Evolutionary conservation across 1,284 basidiomycete species (phyloP), one percentile per base, ranked within the genome.

Genomic region (Trichosporon faecale): DNA sequence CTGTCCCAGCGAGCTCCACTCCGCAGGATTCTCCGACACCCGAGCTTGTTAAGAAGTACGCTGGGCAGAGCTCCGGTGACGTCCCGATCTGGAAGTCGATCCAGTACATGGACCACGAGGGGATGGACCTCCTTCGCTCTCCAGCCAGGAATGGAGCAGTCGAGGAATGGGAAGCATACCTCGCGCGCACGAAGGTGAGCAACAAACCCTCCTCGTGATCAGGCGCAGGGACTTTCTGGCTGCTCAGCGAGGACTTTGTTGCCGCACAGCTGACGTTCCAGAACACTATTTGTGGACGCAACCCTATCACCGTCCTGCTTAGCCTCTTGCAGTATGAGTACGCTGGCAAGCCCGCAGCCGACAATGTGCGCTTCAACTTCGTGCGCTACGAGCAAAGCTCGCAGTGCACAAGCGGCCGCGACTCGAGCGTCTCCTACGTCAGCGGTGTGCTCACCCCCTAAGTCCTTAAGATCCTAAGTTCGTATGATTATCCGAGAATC

Each of bases 221-320:
- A 12, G 14, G 35, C 14, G 35, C 35, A 14, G 18, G 40, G 18
- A n/a, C 16, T 18, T 18, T 18, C 16, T n/a, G 16, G 18, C 40
- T 18, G 40, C 16, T n/a, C 40, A 52, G 49, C 21, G n/a, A n/a
- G n/a, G n/a, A n/a, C n/a, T 25, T 6, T 1, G 1, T 46, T 9
- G 61, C 11, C 23, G 16, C 18, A 44, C 18, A 18, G 57, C 68
- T 70, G 66, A 67, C 67, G 0, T 14, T 18, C 3, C 89, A 91
- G 85, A 99, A 99, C 84, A 99, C 97, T 0, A 96, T 99, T 57
- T 99, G 97, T 77, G 96, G 97, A 0, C 86, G 95, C 65, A 94
- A 98, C 79, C 95, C 97, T 0, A 98, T 99, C 72, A 93, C 94
- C 0, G 91, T 98, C 0, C 85, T 99, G 4, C 85, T 99, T 4